These are phyloP conservation scores for Penicillium bialowiezense DNA, from an alignment of 495 filamentous ascomycete genomes.

Conservation along the genomic window DNA sequence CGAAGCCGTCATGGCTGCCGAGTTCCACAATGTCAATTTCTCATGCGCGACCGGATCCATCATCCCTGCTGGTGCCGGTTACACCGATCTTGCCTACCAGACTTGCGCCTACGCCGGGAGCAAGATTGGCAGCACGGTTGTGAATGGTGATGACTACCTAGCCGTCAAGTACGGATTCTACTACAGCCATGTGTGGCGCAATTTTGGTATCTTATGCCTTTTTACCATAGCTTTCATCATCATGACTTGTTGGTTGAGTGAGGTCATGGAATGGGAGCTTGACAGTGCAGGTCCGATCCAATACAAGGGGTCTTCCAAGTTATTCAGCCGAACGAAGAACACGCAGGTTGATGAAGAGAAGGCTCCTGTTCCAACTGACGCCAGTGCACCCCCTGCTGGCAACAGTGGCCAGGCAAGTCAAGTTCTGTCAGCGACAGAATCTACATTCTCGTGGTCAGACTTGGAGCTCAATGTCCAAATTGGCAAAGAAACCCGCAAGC, in stretches of 20 bases:
- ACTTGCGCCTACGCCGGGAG: constrained; percentile 58
- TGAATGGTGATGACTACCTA: constrained; percentile 53
- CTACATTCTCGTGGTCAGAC: constrained; percentile 49
- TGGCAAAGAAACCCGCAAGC: constrained; percentile 60
- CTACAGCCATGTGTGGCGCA: constrained; percentile 59
- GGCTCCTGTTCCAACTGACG: constrained; percentile 20
- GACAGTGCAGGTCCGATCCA: constrained; percentile 63
- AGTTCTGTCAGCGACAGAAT: constrained; percentile 48
- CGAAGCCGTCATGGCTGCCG: constrained; percentile 60
- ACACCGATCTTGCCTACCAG: constrained; percentile 49
- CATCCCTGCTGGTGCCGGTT: constrained; percentile 56
- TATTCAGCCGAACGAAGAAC: constrained; percentile 43
- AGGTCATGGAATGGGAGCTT: constrained; percentile 54
- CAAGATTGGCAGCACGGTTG: constrained; percentile 42
- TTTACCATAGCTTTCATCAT: constrained; percentile 56
- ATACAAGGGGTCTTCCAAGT: constrained; percentile 45
- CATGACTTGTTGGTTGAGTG: constrained; percentile 56
- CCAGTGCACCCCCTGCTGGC: constrained; percentile 14
- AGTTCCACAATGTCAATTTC: constrained; percentile 44
- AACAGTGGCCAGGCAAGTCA: constrained; percentile 20
- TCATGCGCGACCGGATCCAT: constrained; percentile 49
- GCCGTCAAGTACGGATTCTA: constrained; percentile 51
- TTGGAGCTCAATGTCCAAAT: constrained; percentile 62
- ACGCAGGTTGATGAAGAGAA: constrained; percentile 48
- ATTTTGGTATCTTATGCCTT: constrained; percentile 62